These are phyloP conservation scores for Sistotremastrum niveocremeum DNA, from an alignment of 768 basidiomycete genomes.

Conservation along the genomic window DNA sequence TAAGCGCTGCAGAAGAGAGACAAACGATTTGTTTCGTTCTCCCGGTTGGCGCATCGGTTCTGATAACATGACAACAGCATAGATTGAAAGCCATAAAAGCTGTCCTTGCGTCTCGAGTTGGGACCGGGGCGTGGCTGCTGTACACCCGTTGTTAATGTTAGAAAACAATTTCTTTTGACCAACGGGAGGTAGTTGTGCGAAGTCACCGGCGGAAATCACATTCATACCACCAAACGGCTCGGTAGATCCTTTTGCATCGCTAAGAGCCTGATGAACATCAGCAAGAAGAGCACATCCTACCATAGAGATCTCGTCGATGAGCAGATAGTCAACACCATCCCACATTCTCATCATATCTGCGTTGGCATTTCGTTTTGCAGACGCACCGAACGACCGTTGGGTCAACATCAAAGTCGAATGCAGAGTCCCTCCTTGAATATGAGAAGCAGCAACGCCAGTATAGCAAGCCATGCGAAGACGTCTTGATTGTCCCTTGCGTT, in stretches of 20 bases:
- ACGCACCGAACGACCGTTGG: not conserved
- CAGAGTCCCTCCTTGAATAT: constrained; percentile 5
- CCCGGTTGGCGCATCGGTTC: constrained; percentile 17
- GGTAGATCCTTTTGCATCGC: not conserved
- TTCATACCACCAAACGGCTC: constrained; percentile 2
- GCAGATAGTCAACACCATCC: constrained; percentile 5
- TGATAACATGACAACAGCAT: constrained; percentile 17
- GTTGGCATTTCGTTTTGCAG: not conserved
- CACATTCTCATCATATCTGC: constrained; percentile 1
- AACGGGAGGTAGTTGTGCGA: constrained; percentile 5
- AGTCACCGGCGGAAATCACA: constrained; percentile 4
- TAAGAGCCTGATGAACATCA: not conserved
- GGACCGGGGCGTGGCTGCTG: too few species aligned
- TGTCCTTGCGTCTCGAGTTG: too few species aligned
- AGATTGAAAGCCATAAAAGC: constrained; percentile 20
- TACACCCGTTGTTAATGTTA: too few species aligned
- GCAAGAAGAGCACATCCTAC: not conserved
- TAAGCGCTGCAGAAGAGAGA: constrained; percentile 12
- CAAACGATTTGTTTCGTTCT: constrained; percentile 10
- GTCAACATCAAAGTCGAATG: constrained; percentile 2
- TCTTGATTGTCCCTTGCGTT: not conserved
- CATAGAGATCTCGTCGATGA: constrained; percentile 6
- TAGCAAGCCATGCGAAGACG: constrained; percentile 1
- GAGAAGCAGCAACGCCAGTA: constrained; percentile 6
- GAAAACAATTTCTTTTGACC: too few species aligned